Evolutionary conservation across 352 stramenopile genomes (phyloP), one percentile per base, ranked within the genome.

Genomic region (Globisporangium echinulatum): DNA sequence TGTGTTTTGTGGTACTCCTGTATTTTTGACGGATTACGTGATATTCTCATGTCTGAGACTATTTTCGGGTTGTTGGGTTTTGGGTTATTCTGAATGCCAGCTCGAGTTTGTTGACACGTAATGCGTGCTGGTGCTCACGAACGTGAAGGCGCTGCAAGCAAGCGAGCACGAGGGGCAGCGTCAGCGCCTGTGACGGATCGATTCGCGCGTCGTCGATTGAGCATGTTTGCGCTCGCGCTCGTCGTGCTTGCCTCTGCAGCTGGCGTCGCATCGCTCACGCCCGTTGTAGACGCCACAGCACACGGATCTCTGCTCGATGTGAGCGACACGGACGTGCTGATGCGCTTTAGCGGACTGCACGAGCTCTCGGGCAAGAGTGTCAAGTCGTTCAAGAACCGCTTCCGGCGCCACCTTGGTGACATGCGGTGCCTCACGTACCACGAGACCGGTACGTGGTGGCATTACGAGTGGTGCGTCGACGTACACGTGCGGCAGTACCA

Each of bases 401-500:
- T 92, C 17, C 78, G 79, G 43, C 77, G 79, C 7, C 74, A 87
- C 25, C 61, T 90, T 54, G 69, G 62, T 13, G 67, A 70, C 33
- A 61, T 67, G 9, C 63, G 70, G 48, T 95, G 85, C 55, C 67
- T 92, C 10, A 61, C 61, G 15, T 89, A 75, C 61, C 83, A 95
- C 55, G 74, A 69, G 17, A 71, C 68, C 2, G 73, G 71, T 19
- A 70, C 66, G 25, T 95, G 83, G 85, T 95, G 85, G 85, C 78
- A 83, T 25, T 92, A 95, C 69, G 85, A 95, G 64, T 95, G 85
- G 82, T 95, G 85, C 63, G 54, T 88, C 53, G 78, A 88, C 52
- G 61, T 60, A 1, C 57, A 79, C 67, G 82, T 93, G 54, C 82
- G 76, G 38, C 85, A 95, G 64, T 89, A 85, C 66, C 75, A 92